Evolutionary conservation across 1,284 basidiomycete genomes (phyloP).

Genomic region (Ganoderma meredithae): DNA sequence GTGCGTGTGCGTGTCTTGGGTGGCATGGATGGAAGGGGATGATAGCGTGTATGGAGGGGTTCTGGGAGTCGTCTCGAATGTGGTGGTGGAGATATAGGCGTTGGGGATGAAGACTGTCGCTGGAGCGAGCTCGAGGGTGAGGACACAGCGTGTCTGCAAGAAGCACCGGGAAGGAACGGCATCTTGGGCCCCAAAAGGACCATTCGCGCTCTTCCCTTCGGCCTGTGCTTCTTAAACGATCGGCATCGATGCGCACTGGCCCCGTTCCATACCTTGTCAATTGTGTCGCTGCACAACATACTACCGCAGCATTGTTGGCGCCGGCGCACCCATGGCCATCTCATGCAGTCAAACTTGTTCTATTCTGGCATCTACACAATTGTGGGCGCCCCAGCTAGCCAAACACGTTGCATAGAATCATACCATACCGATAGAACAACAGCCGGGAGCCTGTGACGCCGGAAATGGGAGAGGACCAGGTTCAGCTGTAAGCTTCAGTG

Average conservation of each 20-base stretch:
- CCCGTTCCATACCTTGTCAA: not conserved
- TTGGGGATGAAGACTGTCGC: not conserved
- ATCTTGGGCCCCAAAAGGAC: constrained; percentile 24
- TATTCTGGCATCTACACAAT: constrained; percentile 6
- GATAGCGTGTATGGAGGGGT: not conserved
- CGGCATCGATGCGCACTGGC: not conserved
- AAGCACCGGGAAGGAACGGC: constrained; percentile 20
- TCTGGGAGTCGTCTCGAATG: constrained; percentile 26
- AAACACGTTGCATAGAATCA: not conserved
- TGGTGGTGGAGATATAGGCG: constrained; percentile 1
- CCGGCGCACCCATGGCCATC: not conserved
- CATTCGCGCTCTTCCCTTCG: constrained; percentile 12
- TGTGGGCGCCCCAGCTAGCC: not conserved
- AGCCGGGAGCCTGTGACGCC: too few species aligned
- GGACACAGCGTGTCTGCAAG: constrained; percentile 23
- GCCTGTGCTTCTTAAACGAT: constrained; percentile 22
- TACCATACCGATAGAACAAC: too few species aligned
- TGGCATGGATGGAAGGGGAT: constrained; percentile 31
- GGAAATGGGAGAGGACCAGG: too few species aligned
- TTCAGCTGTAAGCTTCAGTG: too few species aligned
- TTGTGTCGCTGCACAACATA: not conserved
- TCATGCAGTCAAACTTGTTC: constrained; percentile 1
- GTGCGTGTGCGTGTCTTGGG: constrained; percentile 19
- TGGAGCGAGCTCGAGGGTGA: not conserved
- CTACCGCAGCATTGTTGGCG: constrained; percentile 16